A percentile compares a stretch with the other conserved stretches of the same genome.
phyloP scores from a whole-genome alignment of 495 filamentous ascomycete genomes.

The Aspergillus indologenus region DNA sequence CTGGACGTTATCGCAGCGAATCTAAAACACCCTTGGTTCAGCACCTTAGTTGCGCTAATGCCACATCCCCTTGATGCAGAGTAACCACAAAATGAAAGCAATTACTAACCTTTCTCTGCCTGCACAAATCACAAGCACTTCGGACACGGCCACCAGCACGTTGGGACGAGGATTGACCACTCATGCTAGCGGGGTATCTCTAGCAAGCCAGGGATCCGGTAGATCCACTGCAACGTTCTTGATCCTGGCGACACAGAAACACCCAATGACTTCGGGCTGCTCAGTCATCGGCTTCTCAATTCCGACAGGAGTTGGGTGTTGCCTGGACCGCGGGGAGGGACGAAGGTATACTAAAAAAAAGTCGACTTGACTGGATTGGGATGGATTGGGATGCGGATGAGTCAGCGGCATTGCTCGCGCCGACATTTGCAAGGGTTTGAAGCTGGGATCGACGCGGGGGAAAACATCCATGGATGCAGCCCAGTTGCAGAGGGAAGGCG shows the following conservation, averaged over 20 bases:
- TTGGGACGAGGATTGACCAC: neutral
- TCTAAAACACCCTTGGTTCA: conserved; percentile 14
- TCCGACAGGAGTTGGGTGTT: neutral
- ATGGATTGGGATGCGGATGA: neutral
- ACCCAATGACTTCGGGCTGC: neutral
- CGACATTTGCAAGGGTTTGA: neutral
- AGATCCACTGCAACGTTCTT: neutral
- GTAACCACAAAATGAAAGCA: neutral
- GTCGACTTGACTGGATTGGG: neutral
- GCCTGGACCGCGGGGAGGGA: neutral
- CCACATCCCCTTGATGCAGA: too few species aligned
- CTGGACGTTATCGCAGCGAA: conserved; percentile 27
- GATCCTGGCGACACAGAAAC: too few species aligned
- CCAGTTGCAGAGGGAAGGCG: neutral
- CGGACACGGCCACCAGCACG: conserved; percentile 15
- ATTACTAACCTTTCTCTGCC: conserved; percentile 5
- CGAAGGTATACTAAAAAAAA: neutral
- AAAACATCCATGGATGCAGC: too few species aligned
- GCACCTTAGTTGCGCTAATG: too few species aligned
- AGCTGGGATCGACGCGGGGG: neutral
- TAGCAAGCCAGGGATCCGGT: neutral
- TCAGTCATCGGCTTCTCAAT: neutral
- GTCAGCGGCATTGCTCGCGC: neutral
- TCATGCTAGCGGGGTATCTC: conserved; percentile 1
- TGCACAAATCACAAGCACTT: conserved; percentile 26